Conservation (phyloP, 2,329 filamentous ascomycete genomes). For the Chrysoporthe puriensis region DNA sequence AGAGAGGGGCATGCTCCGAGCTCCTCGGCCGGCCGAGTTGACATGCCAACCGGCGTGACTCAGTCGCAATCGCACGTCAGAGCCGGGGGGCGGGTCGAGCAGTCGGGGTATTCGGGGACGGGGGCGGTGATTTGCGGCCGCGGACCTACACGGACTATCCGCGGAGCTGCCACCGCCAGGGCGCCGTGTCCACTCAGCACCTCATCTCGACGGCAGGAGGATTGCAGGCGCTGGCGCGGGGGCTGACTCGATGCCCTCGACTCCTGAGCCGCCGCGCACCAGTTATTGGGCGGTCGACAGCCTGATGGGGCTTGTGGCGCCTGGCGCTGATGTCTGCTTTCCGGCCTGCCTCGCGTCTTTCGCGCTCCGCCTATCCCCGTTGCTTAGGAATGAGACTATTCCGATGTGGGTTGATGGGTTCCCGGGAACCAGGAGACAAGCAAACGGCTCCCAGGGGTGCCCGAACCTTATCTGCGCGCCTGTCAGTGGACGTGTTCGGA, state of each 20-base stretch:
- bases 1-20: neutral
- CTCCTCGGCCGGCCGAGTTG: neutral
- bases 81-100: neutral
- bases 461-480: too few relatives aligned
- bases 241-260: too few relatives aligned
- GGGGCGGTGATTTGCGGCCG: neutral
- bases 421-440: neutral
- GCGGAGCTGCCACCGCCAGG: neutral
- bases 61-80: neutral
- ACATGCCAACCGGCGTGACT: neutral
- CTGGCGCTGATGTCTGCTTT: neutral
- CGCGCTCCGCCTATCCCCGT: slow-evolving; percentile 2
- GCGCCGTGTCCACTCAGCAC: neutral
- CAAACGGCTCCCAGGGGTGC: neutral
- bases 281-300: too few relatives aligned
- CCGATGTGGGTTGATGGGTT: neutral
- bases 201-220: neutral
- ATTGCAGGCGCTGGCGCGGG: too few relatives aligned
- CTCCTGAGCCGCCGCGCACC: too few relatives aligned
- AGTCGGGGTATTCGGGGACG: neutral
- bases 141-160: neutral
- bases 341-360: slow-evolving; percentile 4
- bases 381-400: slow-evolving; percentile 1
- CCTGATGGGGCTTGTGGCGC: too few relatives aligned
- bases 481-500: neutral